Conservation (phyloP, 768 basidiomycete genomes). For the Cytidiella melzeri region DNA sequence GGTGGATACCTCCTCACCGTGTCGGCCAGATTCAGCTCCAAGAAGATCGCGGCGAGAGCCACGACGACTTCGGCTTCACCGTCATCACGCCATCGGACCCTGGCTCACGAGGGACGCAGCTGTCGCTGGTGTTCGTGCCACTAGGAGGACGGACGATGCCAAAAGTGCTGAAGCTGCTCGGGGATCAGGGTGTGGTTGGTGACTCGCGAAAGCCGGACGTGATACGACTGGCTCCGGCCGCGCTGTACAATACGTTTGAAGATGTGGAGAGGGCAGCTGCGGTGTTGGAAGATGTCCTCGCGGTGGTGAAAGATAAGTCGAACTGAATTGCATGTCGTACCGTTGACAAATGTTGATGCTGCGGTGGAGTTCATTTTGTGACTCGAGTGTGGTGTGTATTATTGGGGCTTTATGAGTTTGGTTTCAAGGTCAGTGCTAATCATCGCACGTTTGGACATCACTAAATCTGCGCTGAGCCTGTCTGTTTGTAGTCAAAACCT, state of each 20-base stretch:
- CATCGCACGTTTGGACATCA: no score
- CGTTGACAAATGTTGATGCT: no score
- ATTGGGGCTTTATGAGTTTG: no score
- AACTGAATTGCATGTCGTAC: no score
- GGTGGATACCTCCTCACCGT: conserved; percentile 44
- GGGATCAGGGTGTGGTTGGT: conserved; percentile 73
- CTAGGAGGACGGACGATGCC: conserved; percentile 59
- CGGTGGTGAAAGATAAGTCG: no score
- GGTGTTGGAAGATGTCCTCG: conserved; percentile 57
- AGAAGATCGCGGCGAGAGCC: not conserved
- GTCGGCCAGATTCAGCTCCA: not conserved
- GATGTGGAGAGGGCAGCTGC: conserved; percentile 71
- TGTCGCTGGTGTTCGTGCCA: conserved; percentile 80
- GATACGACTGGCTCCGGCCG: conserved; percentile 80
- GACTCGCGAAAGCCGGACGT: conserved; percentile 92
- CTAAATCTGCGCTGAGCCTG: no score
- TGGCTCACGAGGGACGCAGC: conserved; percentile 72
- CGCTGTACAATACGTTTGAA: conserved; percentile 78
- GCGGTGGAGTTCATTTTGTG: no score
- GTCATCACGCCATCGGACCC: conserved; percentile 81
- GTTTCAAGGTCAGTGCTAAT: no score
- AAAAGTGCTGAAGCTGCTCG: conserved; percentile 53
- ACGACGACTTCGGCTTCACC: conserved; percentile 54
- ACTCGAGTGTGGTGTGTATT: no score
- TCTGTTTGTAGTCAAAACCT: no score